phyloP scores from a whole-genome alignment of 768 basidiomycete genomes.

The Chalciporus piperatus region DNA sequence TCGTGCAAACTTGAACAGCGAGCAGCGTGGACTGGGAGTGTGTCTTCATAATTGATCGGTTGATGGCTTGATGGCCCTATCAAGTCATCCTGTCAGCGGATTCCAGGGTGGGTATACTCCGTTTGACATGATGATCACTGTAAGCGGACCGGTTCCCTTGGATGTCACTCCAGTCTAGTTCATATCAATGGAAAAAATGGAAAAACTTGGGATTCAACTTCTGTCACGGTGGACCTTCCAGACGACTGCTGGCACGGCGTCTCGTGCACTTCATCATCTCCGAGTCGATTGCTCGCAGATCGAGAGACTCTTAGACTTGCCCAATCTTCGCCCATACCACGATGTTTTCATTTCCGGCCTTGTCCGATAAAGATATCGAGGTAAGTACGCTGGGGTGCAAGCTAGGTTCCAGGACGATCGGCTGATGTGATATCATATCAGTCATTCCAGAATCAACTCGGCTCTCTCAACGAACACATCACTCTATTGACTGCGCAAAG shows the following conservation, averaged over 20 bases:
- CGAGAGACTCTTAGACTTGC: background rate
- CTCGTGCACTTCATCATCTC: background rate
- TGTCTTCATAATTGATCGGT: no score
- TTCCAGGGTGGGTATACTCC: no score
- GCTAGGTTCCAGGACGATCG: no score
- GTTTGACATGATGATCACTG: no score
- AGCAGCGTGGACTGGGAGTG: no score
- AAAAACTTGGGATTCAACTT: background rate
- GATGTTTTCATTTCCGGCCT: background rate
- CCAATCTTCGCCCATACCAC: background rate
- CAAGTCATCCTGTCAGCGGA: no score
- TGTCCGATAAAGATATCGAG: background rate
- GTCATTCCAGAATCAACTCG: background rate
- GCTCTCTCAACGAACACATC: constrained; percentile 9
- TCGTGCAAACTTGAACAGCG: no score
- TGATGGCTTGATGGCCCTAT: no score
- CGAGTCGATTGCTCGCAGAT: background rate
- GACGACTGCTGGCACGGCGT: background rate
- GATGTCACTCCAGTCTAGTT: no score
- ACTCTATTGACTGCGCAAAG: constrained; percentile 16
- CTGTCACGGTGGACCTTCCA: background rate
- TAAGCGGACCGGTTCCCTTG: no score
- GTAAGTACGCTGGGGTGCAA: background rate
- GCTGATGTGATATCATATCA: background rate
- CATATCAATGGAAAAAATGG: no score